Conservation (phyloP, 441 rosid species). For the Pelargonium myrrhifolium region DNA sequence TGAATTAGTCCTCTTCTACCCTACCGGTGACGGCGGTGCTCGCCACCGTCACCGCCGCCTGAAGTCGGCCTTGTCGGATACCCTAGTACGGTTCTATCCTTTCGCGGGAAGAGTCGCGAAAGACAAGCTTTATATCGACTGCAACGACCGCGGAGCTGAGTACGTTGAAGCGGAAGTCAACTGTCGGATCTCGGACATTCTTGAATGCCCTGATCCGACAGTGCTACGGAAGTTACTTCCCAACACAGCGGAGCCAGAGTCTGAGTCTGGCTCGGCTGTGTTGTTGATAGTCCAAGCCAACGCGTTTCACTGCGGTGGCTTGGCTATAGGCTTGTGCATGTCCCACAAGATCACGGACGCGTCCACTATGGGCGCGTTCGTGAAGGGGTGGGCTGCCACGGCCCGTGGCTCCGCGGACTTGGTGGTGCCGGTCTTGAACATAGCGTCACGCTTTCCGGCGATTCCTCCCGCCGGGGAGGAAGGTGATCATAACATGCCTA, state of each 20-base stretch:
- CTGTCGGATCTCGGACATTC: neutral
- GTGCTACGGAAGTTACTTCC: neutral
- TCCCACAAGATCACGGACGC: neutral
- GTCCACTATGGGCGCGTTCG: neutral
- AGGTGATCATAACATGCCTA: neutral
- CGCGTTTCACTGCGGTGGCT: neutral
- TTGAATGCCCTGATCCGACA: neutral
- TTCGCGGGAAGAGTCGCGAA: slow-evolving; percentile 2
- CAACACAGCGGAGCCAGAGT: neutral
- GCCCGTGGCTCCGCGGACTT: neutral
- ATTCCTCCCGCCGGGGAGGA: neutral
- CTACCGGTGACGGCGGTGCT: neutral
- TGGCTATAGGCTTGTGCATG: neutral
- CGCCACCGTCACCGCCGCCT: slow-evolving; percentile 2
- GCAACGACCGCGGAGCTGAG: neutral
- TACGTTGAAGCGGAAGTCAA: neutral
- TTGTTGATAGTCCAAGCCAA: neutral
- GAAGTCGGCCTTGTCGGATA: slow-evolving; percentile 21
- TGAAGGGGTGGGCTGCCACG: neutral
- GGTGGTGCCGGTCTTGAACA: neutral
- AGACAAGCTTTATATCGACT: neutral
- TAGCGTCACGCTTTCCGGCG: neutral
- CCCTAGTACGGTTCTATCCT: slow-evolving; percentile 18
- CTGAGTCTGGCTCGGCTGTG: neutral
- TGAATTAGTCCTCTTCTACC: slow-evolving; percentile 16